Conservation (phyloP, 768 basidiomycete genomes). For the Lactarius hatsudake region DNA sequence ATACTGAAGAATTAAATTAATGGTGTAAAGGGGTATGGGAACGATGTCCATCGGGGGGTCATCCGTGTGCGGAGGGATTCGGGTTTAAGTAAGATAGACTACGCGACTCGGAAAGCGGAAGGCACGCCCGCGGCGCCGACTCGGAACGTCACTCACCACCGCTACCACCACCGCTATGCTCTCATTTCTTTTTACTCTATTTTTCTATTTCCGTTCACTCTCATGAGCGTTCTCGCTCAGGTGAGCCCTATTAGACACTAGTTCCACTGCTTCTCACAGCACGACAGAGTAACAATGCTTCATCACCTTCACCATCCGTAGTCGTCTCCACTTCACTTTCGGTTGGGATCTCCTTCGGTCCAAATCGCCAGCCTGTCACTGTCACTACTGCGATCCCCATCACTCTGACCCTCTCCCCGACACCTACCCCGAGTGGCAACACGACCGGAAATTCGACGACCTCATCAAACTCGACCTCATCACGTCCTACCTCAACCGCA, state of each 20-base stretch:
- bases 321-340: conserved; percentile 31
- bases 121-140: neutral
- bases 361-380: conserved; percentile 44
- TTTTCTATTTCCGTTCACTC: conserved; percentile 35
- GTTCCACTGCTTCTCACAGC: neutral
- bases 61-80: neutral
- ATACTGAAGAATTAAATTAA: conserved; percentile 54
- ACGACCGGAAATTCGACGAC: conserved; percentile 30
- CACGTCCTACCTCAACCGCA: conserved; percentile 40
- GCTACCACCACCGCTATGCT: conserved; percentile 3
- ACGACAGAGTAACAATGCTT: conserved; percentile 14
- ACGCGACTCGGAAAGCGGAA: neutral
- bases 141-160: neutral
- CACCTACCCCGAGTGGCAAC: conserved; percentile 27
- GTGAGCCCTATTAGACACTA: conserved; percentile 26
- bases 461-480: conserved; percentile 33
- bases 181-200: conserved; percentile 26
- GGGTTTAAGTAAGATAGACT: neutral
- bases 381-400: conserved; percentile 43
- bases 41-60: conserved; percentile 35
- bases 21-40: conserved; percentile 38
- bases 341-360: conserved; percentile 38
- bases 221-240: conserved; percentile 35
- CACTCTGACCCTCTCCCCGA: conserved; percentile 43
- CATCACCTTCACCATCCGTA: conserved; percentile 16